Evolutionary conservation across 2,329 filamentous ascomycete species (phyloP).

Genomic region (Aureobasidium sp.): DNA sequence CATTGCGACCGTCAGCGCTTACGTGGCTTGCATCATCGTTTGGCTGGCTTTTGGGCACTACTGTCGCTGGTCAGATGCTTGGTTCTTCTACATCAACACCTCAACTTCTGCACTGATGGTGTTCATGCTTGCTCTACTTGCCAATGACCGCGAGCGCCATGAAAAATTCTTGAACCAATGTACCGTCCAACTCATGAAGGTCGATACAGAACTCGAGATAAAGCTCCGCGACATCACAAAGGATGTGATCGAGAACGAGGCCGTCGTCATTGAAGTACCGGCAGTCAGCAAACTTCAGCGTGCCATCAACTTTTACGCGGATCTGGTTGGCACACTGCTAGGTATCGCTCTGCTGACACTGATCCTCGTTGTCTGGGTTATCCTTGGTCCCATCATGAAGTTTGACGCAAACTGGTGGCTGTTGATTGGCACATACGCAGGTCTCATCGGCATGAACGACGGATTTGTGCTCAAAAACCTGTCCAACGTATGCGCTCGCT

Average conservation of each 20-base stretch:
- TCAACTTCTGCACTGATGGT: neutral
- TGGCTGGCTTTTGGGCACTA: neutral
- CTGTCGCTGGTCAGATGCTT: neutral
- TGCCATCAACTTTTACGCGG: neutral
- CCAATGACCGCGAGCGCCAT: neutral
- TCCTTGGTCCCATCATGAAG: neutral
- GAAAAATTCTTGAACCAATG: neutral
- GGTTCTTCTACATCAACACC: constrained; percentile 2
- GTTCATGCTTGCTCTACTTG: neutral
- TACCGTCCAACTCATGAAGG: neutral
- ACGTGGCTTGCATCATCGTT: neutral
- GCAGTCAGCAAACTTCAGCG: neutral
- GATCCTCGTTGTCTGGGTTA: neutral
- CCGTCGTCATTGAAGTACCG: neutral
- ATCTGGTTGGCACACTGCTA: neutral
- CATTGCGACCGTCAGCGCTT: neutral
- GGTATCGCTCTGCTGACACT: neutral
- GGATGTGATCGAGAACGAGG: neutral
- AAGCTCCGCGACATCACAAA: neutral
- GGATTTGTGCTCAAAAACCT: neutral
- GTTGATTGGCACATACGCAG: neutral
- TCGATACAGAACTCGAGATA: neutral
- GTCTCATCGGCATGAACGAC: neutral
- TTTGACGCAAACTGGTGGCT: neutral
- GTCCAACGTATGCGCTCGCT: neutral